Base-by-base conservation (phyloP, 2,329 filamentous ascomycete genomes). In the Apiospora sp. region DNA sequence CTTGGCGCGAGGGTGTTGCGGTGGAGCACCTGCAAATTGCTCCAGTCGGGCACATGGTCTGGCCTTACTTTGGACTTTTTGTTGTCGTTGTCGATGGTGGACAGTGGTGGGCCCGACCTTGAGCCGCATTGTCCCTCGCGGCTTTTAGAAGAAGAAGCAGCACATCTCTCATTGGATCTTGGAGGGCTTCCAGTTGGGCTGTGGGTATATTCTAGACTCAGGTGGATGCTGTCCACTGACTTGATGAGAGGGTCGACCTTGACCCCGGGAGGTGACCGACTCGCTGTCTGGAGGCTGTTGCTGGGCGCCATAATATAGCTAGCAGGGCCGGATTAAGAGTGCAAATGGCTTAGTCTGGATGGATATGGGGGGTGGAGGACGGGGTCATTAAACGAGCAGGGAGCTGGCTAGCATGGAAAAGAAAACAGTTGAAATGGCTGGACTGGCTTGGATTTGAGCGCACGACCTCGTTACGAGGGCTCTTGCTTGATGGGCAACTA, bases 1-100 rank as follows among this genome's bases (percentile, higher is more conserved):
- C 90, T 86, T 5, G 89, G 87, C 12, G 87, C 82, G 7, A 92
- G 83, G 0, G 88, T 89, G 75, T 90, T 90, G 75, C 86, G 87
- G 78, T 91, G 90, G 22, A 92, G 83, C 43, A 92, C 83, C 4
- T 84, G 78, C 72, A 91, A 84, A 75, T 92, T 92, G 79, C 85
- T 89, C 89, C 89, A 92, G 78, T 92, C 89, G 0, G 89, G 89
- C 6, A 80, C 68, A 12, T 76, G 72, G 12, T 78, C 73, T 1
- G 83, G 83, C 46, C 80, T 73, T 61, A 80, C 73, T n/a, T 71
- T 48, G 34, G 37, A 3, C 14, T 69, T 46, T 1, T 37, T 37
- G 67, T 19, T 22, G 58, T 19, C 16, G 44, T n/a, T 49, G 7
- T 30, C 27, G 27, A 2, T 30, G 27, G 2, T 30, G 27, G 27